phyloP scores from a whole-genome alignment of 1,139 yeast species.

The Taphrina sp. region DNA sequence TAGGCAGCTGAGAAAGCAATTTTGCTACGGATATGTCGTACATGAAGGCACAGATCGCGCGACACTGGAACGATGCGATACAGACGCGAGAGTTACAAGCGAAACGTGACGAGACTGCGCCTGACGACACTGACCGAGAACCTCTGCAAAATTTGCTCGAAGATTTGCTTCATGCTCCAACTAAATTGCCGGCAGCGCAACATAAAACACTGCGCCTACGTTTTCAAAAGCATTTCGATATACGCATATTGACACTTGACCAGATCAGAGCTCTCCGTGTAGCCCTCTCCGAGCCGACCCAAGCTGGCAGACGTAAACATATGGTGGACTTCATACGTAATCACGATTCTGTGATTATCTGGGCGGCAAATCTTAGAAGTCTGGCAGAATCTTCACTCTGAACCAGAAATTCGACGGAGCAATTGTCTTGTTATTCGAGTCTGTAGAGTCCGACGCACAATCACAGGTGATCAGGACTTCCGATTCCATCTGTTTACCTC shows the following conservation, averaged over 20 bases:
- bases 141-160: background rate
- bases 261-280: conserved; percentile 7
- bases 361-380: conserved; percentile 27
- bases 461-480: too few species aligned
- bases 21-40: conserved; percentile 10
- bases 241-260: conserved; percentile 7
- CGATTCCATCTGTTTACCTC: too few species aligned
- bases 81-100: conserved; percentile 1
- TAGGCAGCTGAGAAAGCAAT: too few species aligned
- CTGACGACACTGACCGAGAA: too few species aligned
- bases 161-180: conserved; percentile 57
- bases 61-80: conserved; percentile 20
- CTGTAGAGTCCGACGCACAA: too few species aligned
- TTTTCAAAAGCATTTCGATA: conserved; percentile 19
- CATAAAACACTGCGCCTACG: too few species aligned
- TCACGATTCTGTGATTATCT: conserved; percentile 12
- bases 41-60: conserved; percentile 16
- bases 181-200: conserved; percentile 21
- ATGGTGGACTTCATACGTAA: conserved; percentile 23
- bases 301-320: conserved; percentile 17
- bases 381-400: conserved; percentile 26
- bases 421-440: too few species aligned
- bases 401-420: too few species aligned
- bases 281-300: conserved; percentile 1
- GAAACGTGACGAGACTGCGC: conserved; percentile 1